Base-by-base conservation (phyloP, 257 asterid species). In the Primulina huaijiensis region DNA sequence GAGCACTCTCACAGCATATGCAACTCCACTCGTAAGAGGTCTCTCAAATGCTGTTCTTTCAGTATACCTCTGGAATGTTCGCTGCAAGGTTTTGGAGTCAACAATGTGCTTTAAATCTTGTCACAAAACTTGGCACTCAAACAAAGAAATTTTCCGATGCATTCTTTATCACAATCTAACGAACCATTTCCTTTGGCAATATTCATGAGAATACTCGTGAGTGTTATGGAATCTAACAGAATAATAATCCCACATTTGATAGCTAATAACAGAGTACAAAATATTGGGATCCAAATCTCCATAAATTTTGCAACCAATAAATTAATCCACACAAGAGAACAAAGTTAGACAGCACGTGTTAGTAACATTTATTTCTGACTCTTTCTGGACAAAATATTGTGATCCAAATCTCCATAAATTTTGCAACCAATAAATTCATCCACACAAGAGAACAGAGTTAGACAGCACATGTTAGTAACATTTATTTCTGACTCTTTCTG, bases 1-100 rank as follows among this genome's bases (percentile, higher is more conserved):
- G 61, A 89, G 97, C 75, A 94, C 97, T 76, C 94, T 83, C 50
- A 89, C 99, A 8, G 99, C 97, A 67, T 91, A 94, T 55, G 99
- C 99, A 72, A 94, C 99, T 19, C 99, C 99, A 78, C 97, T 91
- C 0, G 99, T 94, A 53, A 94, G 92, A 31, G 99, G 99, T 65
- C 99, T 89, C 88, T 94, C 99, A 67, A 94, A 91, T 9, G 97
- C 89, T 23, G 99, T 91, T 76, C 82, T 80, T 31, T 91, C 97
- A 0, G 99, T 91, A 57, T 94, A 94, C 75, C 81, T 82, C 21
- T 92, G 95, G 35, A 94, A 94, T 60, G 97, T 91, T 53, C 63
- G 74, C 99, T 94, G 89, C 84, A 75, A 60, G 14, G 59, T 62
- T 53, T 57, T 21, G 17, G 34, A 62, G 76, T 37, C 56, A 64